Conservation (phyloP, 2,329 filamentous ascomycete genomes). For the Cytospora chrysosperma region DNA sequence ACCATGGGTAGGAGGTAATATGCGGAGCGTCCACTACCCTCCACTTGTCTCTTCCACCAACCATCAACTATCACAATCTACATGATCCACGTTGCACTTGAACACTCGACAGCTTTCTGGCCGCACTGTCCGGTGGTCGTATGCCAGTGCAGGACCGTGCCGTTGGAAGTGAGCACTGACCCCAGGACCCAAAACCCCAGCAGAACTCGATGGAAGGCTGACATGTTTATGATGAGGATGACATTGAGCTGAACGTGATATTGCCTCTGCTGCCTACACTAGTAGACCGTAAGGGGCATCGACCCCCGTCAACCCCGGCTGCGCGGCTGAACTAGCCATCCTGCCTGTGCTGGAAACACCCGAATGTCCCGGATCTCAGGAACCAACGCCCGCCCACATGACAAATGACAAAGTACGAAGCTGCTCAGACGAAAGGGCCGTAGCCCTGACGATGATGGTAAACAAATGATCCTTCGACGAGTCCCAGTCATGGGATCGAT, state of each 20-base stretch:
- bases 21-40: not conserved
- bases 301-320: not conserved
- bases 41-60: not conserved
- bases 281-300: slow-evolving; percentile 5
- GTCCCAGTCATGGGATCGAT: not conserved
- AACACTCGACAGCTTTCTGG: not conserved
- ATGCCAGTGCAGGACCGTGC: not conserved
- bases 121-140: not conserved
- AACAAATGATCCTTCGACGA: not conserved
- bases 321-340: too few relatives aligned
- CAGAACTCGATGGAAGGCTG: not conserved
- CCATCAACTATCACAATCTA: too few relatives aligned
- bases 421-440: too few relatives aligned
- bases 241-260: not conserved
- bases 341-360: slow-evolving; percentile 4
- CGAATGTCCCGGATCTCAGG: slow-evolving; percentile 5
- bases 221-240: not conserved
- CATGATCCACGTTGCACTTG: not conserved
- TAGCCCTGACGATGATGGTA: not conserved
- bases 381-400: slow-evolving; percentile 1
- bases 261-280: slow-evolving; percentile 17
- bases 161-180: not conserved
- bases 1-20: not conserved
- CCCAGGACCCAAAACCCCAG: not conserved
- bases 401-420: not conserved